Percentiles rank a stretch among this genome's conserved stretches.
phyloP scores from a whole-genome alignment of 352 stramenopile species.

The Pythium rhizo-oryzae region DNA sequence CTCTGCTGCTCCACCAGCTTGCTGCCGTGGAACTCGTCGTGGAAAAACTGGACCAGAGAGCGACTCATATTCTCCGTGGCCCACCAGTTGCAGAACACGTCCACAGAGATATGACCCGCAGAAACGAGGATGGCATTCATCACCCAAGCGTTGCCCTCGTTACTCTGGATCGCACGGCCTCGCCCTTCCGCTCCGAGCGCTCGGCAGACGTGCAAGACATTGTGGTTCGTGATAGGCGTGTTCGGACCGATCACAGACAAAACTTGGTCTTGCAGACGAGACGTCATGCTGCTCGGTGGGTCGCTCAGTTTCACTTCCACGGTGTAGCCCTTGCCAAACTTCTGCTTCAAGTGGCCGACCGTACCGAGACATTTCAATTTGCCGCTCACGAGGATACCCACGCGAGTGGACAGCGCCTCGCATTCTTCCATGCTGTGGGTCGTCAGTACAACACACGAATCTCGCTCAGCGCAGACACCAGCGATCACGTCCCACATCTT shows the following conservation, averaged over 20 bases:
- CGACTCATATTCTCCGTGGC: slow-evolving; percentile 44
- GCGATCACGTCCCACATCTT: slow-evolving; percentile 93
- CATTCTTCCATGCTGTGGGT: slow-evolving; percentile 88
- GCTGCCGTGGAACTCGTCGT: slow-evolving; percentile 39
- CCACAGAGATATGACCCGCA: slow-evolving; percentile 44
- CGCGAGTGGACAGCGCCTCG: slow-evolving; percentile 68
- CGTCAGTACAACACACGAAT: slow-evolving; percentile 57
- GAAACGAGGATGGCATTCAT: slow-evolving; percentile 48
- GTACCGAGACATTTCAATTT: slow-evolving; percentile 79
- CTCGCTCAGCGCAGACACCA: slow-evolving; percentile 50
- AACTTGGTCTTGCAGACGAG: slow-evolving; percentile 14
- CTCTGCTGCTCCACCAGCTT: slow-evolving; percentile 66
- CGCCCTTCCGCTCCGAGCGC: slow-evolving; percentile 36
- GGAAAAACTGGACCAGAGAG: slow-evolving; percentile 46
- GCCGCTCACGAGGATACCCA: slow-evolving; percentile 69
- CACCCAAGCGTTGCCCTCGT: slow-evolving; percentile 45
- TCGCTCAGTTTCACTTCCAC: slow-evolving; percentile 78
- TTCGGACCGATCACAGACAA: slow-evolving; percentile 19
- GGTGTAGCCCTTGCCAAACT: slow-evolving; percentile 95
- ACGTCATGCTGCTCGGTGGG: slow-evolving; percentile 27
- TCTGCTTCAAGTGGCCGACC: slow-evolving; percentile 94
- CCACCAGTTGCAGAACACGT: slow-evolving; percentile 69
- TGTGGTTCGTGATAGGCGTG: slow-evolving; percentile 29
- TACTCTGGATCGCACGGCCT: slow-evolving; percentile 37
- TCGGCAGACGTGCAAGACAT: slow-evolving; percentile 40